phyloP scores from a whole-genome alignment of 345 rosid species.

The Alliaria petiolata region DNA sequence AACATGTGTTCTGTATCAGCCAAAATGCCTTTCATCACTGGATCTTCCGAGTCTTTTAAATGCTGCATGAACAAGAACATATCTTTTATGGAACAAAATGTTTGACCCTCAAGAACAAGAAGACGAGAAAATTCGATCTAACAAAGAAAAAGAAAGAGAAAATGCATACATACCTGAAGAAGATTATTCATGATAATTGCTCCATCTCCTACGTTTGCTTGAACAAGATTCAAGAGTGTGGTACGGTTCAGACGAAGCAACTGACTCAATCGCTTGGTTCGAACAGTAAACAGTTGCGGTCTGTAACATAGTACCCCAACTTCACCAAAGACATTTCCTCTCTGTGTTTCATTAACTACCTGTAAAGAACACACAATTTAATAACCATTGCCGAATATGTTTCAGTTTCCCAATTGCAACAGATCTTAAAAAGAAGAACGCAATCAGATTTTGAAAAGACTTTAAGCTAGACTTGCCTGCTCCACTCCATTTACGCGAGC shows the following conservation, averaged over 20 bases:
- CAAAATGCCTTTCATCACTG: slow-evolving; percentile 54
- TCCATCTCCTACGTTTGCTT: slow-evolving; percentile 87
- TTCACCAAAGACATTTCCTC: slow-evolving; percentile 80
- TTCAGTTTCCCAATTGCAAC: neutral
- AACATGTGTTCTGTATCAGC: slow-evolving; percentile 67
- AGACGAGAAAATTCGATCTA: neutral
- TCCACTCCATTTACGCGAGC: slow-evolving; percentile 52
- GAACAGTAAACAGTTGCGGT: slow-evolving; percentile 81
- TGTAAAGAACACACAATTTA: slow-evolving; percentile 26
- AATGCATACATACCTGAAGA: slow-evolving; percentile 55
- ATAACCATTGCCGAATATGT: neutral
- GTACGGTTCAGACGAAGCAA: slow-evolving; percentile 87
- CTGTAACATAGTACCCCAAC: slow-evolving; percentile 85
- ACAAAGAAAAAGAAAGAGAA: neutral
- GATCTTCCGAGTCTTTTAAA: slow-evolving; percentile 57
- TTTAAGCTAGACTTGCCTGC: slow-evolving; percentile 48
- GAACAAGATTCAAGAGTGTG: slow-evolving; percentile 59
- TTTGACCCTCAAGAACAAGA: slow-evolving; percentile 11
- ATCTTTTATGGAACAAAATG: neutral
- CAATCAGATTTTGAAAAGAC: neutral
- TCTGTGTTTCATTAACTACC: slow-evolving; percentile 61
- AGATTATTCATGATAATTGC: slow-evolving; percentile 82
- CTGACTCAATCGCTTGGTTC: slow-evolving; percentile 79
- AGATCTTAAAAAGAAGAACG: neutral
- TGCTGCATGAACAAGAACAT: slow-evolving; percentile 46